Percentiles rank a stretch among this genome's conserved stretches.
Conservation (phyloP, 2,329 filamentous ascomycete genomes). For the Cercospora beticola region DNA sequence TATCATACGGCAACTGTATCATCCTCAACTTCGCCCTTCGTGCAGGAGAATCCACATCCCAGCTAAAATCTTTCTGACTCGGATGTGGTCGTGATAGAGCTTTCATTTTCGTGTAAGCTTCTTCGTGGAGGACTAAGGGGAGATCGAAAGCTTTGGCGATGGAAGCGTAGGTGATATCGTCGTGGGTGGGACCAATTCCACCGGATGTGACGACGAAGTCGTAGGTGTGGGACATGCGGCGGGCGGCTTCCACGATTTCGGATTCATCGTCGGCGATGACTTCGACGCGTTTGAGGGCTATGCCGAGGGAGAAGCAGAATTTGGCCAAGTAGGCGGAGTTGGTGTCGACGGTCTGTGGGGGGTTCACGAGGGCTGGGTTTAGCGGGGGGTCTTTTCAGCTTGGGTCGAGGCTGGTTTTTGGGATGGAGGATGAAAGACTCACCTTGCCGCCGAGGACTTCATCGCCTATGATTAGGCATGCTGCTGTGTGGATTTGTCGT, state of each 20-base stretch:
- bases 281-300: slow-evolving; percentile 79
- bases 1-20: slow-evolving; percentile 80
- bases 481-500: slow-evolving; percentile 80
- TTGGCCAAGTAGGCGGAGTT: slow-evolving; percentile 66
- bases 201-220: slow-evolving; percentile 95
- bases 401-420: background rate
- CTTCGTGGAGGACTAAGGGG: slow-evolving; percentile 72
- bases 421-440: slow-evolving; percentile 29
- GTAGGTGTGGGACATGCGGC: slow-evolving; percentile 82
- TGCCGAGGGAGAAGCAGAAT: slow-evolving; percentile 64
- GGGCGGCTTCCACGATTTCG: slow-evolving; percentile 85
- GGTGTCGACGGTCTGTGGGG: slow-evolving; percentile 60
- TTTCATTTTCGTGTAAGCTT: slow-evolving; percentile 80
- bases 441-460: slow-evolving; percentile 95
- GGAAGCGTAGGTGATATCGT: slow-evolving; percentile 95
- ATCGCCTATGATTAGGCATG: slow-evolving; percentile 93
- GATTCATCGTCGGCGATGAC: slow-evolving; percentile 89
- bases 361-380: background rate
- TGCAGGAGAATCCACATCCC: slow-evolving; percentile 76
- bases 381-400: background rate
- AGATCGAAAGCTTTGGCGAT: slow-evolving; percentile 87
- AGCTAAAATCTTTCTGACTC: slow-evolving; percentile 70
- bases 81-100: slow-evolving; percentile 71
- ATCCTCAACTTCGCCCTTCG: slow-evolving; percentile 83
- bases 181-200: slow-evolving; percentile 94